phyloP scores from a whole-genome alignment of 495 filamentous ascomycete species.

The Xylaria venustula region DNA sequence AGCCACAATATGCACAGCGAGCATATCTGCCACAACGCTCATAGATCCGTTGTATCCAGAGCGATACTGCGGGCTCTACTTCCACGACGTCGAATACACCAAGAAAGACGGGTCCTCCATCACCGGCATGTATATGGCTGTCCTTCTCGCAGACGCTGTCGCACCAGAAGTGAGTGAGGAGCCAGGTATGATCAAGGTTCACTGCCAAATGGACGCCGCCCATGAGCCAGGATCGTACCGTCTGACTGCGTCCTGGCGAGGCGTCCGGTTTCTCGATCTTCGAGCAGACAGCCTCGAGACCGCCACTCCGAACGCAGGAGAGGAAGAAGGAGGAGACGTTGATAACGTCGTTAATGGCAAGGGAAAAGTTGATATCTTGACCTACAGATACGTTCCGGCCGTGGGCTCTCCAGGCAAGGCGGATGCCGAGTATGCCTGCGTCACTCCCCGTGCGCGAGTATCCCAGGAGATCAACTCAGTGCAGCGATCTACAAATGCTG shows the following conservation, averaged over 20 bases:
- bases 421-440: constrained; percentile 47
- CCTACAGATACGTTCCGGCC: constrained; percentile 48
- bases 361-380: constrained; percentile 39
- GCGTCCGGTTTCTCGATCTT: constrained; percentile 45
- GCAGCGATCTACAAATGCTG: constrained; percentile 33
- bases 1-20: constrained; percentile 50
- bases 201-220: constrained; percentile 45
- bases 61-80: constrained; percentile 54
- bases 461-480: too few relatives aligned
- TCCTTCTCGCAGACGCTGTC: constrained; percentile 54
- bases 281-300: constrained; percentile 38
- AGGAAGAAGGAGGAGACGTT: constrained; percentile 6
- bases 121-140: constrained; percentile 51
- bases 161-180: constrained; percentile 49
- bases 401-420: constrained; percentile 43
- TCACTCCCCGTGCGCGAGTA: constrained; percentile 36
- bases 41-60: constrained; percentile 56
- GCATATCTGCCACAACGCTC: constrained; percentile 48
- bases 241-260: constrained; percentile 47
- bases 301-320: too few relatives aligned
- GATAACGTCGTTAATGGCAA: constrained; percentile 31
- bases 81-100: constrained; percentile 57
- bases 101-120: constrained; percentile 48
- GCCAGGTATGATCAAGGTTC: constrained; percentile 37
- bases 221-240: constrained; percentile 36